These are phyloP conservation scores for Sungouiozyma intestinalis DNA, from an alignment of 805 yeast species.

Conservation along the genomic window DNA sequence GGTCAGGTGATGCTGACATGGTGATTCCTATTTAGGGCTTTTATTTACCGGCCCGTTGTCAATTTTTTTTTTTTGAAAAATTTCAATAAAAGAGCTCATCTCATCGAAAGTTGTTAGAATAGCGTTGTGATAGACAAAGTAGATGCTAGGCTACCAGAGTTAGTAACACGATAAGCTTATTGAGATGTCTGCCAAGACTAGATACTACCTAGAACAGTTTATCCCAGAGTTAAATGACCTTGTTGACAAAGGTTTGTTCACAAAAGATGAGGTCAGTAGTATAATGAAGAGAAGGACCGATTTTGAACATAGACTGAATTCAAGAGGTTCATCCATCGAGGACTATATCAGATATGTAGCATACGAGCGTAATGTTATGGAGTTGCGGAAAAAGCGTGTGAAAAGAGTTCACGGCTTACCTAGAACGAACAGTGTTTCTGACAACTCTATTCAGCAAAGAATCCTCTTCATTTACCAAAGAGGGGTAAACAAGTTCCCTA, in stretches of 20 bases:
- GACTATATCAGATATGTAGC: slow-evolving; percentile 74
- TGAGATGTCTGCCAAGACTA: slow-evolving; percentile 42
- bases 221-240: slow-evolving; percentile 91
- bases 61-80: slow-evolving; percentile 6
- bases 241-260: slow-evolving; percentile 68
- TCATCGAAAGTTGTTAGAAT: slow-evolving; percentile 3
- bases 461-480: slow-evolving; percentile 76
- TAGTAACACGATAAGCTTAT: neutral
- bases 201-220: slow-evolving; percentile 53
- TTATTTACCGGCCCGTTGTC: neutral
- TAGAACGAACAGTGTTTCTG: slow-evolving; percentile 60
- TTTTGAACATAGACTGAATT: slow-evolving; percentile 80
- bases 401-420: slow-evolving; percentile 47
- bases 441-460: slow-evolving; percentile 78
- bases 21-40: neutral
- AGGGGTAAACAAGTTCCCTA: slow-evolving; percentile 71
- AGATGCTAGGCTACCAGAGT: neutral
- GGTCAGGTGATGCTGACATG: neutral
- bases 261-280: slow-evolving; percentile 67
- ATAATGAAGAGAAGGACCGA: slow-evolving; percentile 92
- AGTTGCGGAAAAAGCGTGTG: slow-evolving; percentile 61
- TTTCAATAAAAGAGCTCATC: slow-evolving; percentile 10
- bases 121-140: neutral
- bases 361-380: slow-evolving; percentile 73
- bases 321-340: slow-evolving; percentile 67